Evolutionary conservation across 192 early-diverging fungal species (phyloP), one percentile per base, ranked within the genome.

Genomic region (Rhizoclosmatium globosum): DNA sequence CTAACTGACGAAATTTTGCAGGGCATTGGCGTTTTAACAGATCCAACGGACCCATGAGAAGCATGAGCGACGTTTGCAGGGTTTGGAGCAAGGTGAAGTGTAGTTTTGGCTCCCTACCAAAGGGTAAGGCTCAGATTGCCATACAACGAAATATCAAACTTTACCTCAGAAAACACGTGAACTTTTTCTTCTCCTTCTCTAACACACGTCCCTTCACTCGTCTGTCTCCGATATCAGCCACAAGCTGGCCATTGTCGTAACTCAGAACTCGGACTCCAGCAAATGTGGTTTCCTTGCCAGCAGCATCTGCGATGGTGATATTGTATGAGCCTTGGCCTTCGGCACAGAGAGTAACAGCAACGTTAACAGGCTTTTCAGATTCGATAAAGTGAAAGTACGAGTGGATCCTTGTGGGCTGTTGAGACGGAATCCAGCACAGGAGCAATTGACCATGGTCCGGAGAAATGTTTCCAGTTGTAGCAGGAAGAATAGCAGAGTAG

Each of bases 1-100:
- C 89, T 81, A 1, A 98, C 79, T 82, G 93, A 93, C 23, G 95
- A 93, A 71, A 99, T 97, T 87, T 95, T 96, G 89, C 97, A 97
- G 17, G 97, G 96, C 97, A 99, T 99, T 13, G 97, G 97, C 19
- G 97, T 93, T 57, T 90, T 92, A 43, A 99, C 89, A 17, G 89
- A 89, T 17, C 91, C 93, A 2, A 88, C 87, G 1, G 72, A 56
- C 9, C 2, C 64, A 9, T 71, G 46, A 13, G 59, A 57, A 47
- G 46, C 73, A 41, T 60, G 11, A 44, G 69, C 23, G 19, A 72
- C 77, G 62, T 6, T 41, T 4, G 64, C 74, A 38, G 68, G 62
- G 53, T 75, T 71, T 2, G 71, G 58, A 15, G 78, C 73, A 47
- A 84, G 38, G 31, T 47, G 45, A 44, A 82, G 42, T 4, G 74